Base-by-base conservation (phyloP, 345 rosid genomes). In the Punica granatum region DNA sequence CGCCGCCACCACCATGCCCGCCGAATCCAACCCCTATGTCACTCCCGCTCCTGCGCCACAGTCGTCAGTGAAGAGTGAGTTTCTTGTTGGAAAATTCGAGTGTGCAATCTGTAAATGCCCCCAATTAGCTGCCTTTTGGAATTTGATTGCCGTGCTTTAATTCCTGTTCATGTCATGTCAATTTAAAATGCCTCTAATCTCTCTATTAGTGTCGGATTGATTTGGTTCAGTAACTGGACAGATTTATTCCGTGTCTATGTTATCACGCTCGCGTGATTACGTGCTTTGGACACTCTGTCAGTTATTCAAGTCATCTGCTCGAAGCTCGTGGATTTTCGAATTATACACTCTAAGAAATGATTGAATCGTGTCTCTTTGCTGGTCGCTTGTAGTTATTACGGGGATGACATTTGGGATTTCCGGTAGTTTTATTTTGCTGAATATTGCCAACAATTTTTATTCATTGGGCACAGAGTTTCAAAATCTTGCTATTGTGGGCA, bases 11-110 rank as follows among this genome's bases (percentile, higher is more conserved):
- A 73, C 86, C 76, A 84, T 90, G 96, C 98, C 98, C 5, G 23
- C 85, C 1, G 98, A 90, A 64, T 79, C 81, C 46, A 93, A 93
- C 70, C 96, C 98, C 43, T 90, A 90, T 71, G 90, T 89, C 14
- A 81, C 94, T 69, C 82, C 96, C 14, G 42, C 76, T 6, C 81
- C 90, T 0, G 76, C 71, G 35, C 75, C 69, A 8, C 42, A 77
- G 0, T 81, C 86, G 63, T 62, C 90, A 63, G 71, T 78, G 23
- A 88, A 83, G 84, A 87, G 97, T 90, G 56, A 71, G 83, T 49
- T 30, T 11, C 25, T 32, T 25, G 25, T 19, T 35, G 21, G 30
- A 44, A 33, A 13, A 26, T 30, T 53, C 11, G 28, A 14, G 9
- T 30, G 58, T 48, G 19, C 41, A 64, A 58, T n/a, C 28, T 35